phyloP scores from a whole-genome alignment of 495 filamentous ascomycete genomes.

The Aspergillus taichungensis region DNA sequence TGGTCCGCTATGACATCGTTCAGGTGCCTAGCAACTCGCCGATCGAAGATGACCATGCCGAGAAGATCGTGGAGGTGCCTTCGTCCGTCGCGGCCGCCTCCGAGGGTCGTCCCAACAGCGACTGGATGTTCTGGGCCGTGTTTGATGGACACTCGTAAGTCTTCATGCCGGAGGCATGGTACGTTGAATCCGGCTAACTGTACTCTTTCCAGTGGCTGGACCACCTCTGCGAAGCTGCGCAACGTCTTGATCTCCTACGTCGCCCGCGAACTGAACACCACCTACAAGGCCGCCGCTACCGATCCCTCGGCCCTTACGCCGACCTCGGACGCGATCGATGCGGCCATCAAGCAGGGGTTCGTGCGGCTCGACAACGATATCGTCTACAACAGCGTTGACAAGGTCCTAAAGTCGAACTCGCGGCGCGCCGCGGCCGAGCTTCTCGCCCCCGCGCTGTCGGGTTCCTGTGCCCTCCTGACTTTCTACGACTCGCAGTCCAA shows the following conservation, averaged over 20 bases:
- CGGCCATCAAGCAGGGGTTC: constrained; percentile 89
- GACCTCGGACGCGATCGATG: constrained; percentile 68
- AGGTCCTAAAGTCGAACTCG: constrained; percentile 78
- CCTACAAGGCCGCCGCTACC: constrained; percentile 68
- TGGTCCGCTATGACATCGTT: constrained; percentile 91
- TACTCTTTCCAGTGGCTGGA: constrained; percentile 67
- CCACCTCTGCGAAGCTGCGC: constrained; percentile 91
- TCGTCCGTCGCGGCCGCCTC: constrained; percentile 41
- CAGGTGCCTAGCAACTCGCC: constrained; percentile 94
- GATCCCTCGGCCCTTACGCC: constrained; percentile 53
- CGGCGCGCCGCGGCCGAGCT: constrained; percentile 81
- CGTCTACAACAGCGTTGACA: constrained; percentile 77
- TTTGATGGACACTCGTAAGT: constrained; percentile 92
- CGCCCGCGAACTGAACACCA: constrained; percentile 85
- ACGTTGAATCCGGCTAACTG: constrained; percentile 7
- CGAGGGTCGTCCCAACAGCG: constrained; percentile 50
- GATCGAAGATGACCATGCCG: constrained; percentile 95
- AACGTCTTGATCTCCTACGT: constrained; percentile 88
- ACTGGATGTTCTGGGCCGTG: constrained; percentile 99
- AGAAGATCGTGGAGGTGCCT: constrained; percentile 91
- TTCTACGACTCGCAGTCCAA: constrained; percentile 88
- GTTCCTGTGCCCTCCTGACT: constrained; percentile 89
- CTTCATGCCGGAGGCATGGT: background rate
- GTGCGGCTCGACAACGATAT: constrained; percentile 86
- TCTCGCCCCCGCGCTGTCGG: constrained; percentile 85